A percentile compares a stretch with the other conserved stretches of the same genome.
phyloP scores from a whole-genome alignment of 805 yeast species.

The Schizosaccharomyces osmophilus region DNA sequence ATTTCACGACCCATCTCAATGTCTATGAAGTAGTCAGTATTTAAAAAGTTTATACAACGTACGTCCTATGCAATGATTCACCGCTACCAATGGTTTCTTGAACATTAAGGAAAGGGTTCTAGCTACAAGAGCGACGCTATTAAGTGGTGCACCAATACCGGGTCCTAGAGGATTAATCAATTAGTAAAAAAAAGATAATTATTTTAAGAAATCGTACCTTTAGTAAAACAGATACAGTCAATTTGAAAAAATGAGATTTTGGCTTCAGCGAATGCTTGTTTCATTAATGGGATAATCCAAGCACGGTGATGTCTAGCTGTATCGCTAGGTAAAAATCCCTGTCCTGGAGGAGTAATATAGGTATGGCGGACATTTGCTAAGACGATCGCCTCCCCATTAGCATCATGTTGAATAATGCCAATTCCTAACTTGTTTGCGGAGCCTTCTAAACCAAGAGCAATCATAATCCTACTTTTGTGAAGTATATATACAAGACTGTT shows the following conservation, averaged over 20 bases:
- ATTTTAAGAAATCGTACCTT: not conserved
- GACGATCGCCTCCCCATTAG: constrained; percentile 36
- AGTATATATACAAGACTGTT: not conserved
- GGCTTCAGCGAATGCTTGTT: constrained; percentile 40
- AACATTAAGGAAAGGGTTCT: constrained; percentile 60
- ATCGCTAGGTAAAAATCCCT: constrained; percentile 88
- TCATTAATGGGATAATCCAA: constrained; percentile 69
- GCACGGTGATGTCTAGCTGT: constrained; percentile 90
- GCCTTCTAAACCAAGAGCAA: constrained; percentile 85
- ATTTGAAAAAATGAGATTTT: constrained; percentile 17
- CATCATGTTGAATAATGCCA: constrained; percentile 61
- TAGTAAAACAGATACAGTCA: constrained; percentile 55
- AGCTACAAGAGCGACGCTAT: constrained; percentile 79
- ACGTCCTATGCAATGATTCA: constrained; percentile 87
- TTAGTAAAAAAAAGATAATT: too few relatives aligned
- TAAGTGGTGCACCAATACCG: constrained; percentile 98
- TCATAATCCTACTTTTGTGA: not conserved
- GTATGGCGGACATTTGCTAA: constrained; percentile 86
- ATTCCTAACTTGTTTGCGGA: constrained; percentile 92
- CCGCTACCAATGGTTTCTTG: constrained; percentile 73
- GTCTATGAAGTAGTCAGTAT: constrained; percentile 14
- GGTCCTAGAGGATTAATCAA: constrained; percentile 42
- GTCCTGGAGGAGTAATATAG: constrained; percentile 90
- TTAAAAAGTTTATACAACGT: not conserved
- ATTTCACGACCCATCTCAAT: constrained; percentile 98